Conservation (phyloP, 352 stramenopile species). For the Globisporangium iwayamae region DNA sequence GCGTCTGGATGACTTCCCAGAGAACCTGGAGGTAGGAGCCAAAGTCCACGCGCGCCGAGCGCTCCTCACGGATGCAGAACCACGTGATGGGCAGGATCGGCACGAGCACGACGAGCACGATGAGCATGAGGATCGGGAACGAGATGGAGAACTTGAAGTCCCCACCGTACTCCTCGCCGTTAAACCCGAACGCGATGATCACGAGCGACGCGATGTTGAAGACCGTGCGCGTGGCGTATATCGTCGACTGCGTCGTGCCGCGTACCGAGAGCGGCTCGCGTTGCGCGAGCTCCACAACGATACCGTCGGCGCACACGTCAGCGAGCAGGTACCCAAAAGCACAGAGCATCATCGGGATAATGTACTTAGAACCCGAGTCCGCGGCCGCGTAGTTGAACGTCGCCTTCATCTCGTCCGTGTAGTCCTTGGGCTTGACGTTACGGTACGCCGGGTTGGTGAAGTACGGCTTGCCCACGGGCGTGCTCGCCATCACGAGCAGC, state of each 20-base stretch:
- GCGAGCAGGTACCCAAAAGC: slow-evolving; percentile 55
- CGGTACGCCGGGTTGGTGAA: slow-evolving; percentile 29
- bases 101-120: slow-evolving; percentile 16
- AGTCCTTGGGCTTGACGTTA: slow-evolving; percentile 23
- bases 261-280: slow-evolving; percentile 31
- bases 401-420: slow-evolving; percentile 25
- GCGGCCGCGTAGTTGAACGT: slow-evolving; percentile 29
- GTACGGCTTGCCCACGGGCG: slow-evolving; percentile 40
- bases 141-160: slow-evolving; percentile 28
- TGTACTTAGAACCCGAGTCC: slow-evolving; percentile 24
- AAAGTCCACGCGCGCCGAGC: slow-evolving; percentile 10
- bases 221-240: slow-evolving; percentile 22
- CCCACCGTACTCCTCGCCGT: slow-evolving; percentile 36
- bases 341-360: slow-evolving; percentile 44
- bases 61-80: slow-evolving; percentile 24
- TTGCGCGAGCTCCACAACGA: slow-evolving; percentile 32
- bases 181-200: slow-evolving; percentile 25
- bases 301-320: slow-evolving; percentile 47
- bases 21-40: slow-evolving; percentile 13
- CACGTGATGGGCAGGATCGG: slow-evolving; percentile 24
- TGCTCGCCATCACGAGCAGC: slow-evolving; percentile 39
- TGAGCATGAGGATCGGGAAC: slow-evolving; percentile 29
- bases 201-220: slow-evolving; percentile 20
- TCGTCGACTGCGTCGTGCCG: slow-evolving; percentile 18
- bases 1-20: slow-evolving; percentile 20